Evolutionary conservation across 2,329 filamentous ascomycete genomes (phyloP), one percentile per base, ranked within the genome.

Genomic region (Leptographium wingfieldii): DNA sequence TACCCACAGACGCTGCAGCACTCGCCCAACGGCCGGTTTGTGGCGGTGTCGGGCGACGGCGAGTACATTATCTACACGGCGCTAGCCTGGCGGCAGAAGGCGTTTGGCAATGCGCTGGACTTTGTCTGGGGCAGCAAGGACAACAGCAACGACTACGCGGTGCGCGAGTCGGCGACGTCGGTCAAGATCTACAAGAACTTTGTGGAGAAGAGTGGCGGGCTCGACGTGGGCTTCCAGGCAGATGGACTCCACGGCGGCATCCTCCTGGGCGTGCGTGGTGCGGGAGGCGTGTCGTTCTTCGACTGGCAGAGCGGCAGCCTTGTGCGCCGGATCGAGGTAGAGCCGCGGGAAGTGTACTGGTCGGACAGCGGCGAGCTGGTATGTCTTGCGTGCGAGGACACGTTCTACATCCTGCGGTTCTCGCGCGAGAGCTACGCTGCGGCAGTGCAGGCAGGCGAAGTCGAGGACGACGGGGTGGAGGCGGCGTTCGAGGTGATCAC

Each of bases 1-100:
- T 99, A 96, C 73, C 94, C 94, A 1, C 92, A 96, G 70, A 95
- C 91, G 0, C 81, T 99, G 57, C 82, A 90, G 43, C 94, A 99
- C 76, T 96, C 92, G n/a, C 90, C 94, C 43, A 99, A 99, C 65
- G 86, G 87, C 61, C 80, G 87, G 58, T 92, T 92, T 65, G 88
- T 92, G 22, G 88, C 88, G 3, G 86, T 92, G 2, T 97, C 92
- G 66, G 94, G 94, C 65, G 94, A 99, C 71, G 94, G 94, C 63
- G 94, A 99, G 74, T 99, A 96, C 76, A 97, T 97, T 72, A 96
- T 97, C 68, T 97, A 97, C 77, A 97, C 94, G 33, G 92, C 94
- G 60, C 81, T 97, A 61, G 92, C 92, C 3, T 95, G 95, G 82
- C 86, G 94, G 71, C 97, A 99, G 75, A 96, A 97, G 77, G 91